phyloP scores from a whole-genome alignment of 768 basidiomycete species.

The Tulasnella sp. region DNA sequence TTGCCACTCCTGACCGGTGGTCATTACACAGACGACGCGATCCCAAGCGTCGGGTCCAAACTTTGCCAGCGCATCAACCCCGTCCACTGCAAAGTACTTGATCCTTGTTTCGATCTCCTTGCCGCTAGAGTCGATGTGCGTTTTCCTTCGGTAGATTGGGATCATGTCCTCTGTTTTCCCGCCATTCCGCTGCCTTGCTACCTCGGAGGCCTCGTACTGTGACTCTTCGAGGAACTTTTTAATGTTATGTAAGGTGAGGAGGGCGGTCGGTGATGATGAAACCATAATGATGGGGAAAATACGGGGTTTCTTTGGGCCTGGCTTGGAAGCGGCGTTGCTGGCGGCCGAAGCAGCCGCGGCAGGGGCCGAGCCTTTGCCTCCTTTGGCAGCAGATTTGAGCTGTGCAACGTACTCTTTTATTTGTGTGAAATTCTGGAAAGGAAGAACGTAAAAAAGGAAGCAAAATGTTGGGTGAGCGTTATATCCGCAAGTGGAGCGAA shows the following conservation, averaged over 20 bases:
- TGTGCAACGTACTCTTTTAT: slow-evolving; percentile 67
- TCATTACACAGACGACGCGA: slow-evolving; percentile 95
- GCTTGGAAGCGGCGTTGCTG: slow-evolving; percentile 39
- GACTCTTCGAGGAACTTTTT: slow-evolving; percentile 89
- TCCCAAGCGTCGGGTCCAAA: slow-evolving; percentile 96
- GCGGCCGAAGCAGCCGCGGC: slow-evolving; percentile 42
- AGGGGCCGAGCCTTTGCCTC: slow-evolving; percentile 45
- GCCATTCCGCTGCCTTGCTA: slow-evolving; percentile 61
- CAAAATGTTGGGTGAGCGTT: background rate
- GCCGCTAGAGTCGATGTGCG: slow-evolving; percentile 62
- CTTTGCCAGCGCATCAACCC: slow-evolving; percentile 88
- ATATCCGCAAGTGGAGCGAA: background rate
- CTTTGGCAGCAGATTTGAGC: slow-evolving; percentile 65
- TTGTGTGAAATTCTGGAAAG: slow-evolving; percentile 77
- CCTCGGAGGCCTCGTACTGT: slow-evolving; percentile 79
- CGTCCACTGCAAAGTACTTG: slow-evolving; percentile 86
- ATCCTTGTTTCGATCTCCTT: slow-evolving; percentile 56
- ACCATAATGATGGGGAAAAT: slow-evolving; percentile 96
- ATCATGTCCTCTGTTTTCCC: slow-evolving; percentile 79
- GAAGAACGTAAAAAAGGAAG: background rate
- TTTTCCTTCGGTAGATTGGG: slow-evolving; percentile 84
- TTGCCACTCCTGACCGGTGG: slow-evolving; percentile 98
- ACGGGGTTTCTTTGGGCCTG: slow-evolving; percentile 74
- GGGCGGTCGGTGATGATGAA: slow-evolving; percentile 90
- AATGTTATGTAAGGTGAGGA: slow-evolving; percentile 98